Evolutionary conservation across 345 rosid genomes (phyloP).

Genomic region (Aethionema arabicum): DNA sequence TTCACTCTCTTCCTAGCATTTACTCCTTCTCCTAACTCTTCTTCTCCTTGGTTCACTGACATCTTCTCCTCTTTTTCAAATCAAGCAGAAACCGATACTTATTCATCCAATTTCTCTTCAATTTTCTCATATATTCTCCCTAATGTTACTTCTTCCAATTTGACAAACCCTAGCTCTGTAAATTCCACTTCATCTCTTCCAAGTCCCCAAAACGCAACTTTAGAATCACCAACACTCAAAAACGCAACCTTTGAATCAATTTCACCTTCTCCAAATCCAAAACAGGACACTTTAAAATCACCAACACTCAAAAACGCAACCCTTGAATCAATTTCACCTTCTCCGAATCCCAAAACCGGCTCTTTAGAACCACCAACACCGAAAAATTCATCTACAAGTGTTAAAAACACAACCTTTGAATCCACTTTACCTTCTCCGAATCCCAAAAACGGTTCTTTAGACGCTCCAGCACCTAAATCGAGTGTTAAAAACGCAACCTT

Average conservation of each 20-base stretch:
- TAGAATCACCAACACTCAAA: background rate
- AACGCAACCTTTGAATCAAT: constrained; percentile 1
- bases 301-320: background rate
- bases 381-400: constrained; percentile 32
- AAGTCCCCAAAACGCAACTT: background rate
- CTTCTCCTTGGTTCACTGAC: constrained; percentile 65
- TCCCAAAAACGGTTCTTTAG: constrained; percentile 21
- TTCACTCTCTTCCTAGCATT: constrained; percentile 76
- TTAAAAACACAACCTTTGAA: constrained; percentile 30
- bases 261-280: constrained; percentile 25
- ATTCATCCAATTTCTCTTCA: constrained; percentile 53
- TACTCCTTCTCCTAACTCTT: constrained; percentile 59
- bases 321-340: background rate
- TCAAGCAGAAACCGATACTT: constrained; percentile 27
- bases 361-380: constrained; percentile 28
- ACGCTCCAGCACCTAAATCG: constrained; percentile 29
- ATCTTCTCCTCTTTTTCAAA: constrained; percentile 39
- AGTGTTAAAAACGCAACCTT: constrained; percentile 33
- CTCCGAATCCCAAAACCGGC: constrained; percentile 8
- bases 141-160: constrained; percentile 38
- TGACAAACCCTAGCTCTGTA: constrained; percentile 33
- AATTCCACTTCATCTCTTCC: constrained; percentile 27
- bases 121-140: constrained; percentile 51
- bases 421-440: background rate
- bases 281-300: background rate